phyloP scores from a whole-genome alignment of 768 basidiomycete genomes.

The Xerocomellus chrysenteron region DNA sequence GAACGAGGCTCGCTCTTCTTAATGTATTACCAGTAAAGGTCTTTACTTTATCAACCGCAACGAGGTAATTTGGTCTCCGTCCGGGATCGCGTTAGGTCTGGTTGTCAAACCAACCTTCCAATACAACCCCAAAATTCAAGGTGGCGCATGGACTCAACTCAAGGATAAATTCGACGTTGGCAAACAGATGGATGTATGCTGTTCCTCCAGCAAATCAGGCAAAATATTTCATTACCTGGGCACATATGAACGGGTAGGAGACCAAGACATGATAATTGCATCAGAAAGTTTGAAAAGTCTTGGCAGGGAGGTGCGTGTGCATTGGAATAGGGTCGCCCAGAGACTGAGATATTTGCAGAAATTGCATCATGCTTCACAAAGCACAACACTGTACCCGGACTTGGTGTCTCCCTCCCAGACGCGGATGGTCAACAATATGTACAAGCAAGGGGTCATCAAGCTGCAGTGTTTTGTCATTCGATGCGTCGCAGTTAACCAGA shows the following conservation, averaged over 20 bases:
- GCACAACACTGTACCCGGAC: constrained; percentile 22
- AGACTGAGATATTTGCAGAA: constrained; percentile 13
- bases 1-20: neutral
- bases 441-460: constrained; percentile 28
- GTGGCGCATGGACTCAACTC: constrained; percentile 19
- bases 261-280: constrained; percentile 14
- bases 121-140: constrained; percentile 24
- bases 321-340: neutral
- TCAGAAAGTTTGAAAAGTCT: constrained; percentile 11
- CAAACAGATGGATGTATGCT: constrained; percentile 23
- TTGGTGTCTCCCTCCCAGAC: constrained; percentile 24
- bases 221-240: constrained; percentile 20
- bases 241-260: constrained; percentile 25
- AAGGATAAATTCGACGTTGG: constrained; percentile 8
- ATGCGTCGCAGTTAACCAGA: constrained; percentile 19
- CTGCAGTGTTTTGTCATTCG: constrained; percentile 27
- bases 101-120: constrained; percentile 25
- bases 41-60: constrained; percentile 10
- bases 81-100: constrained; percentile 26
- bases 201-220: neutral
- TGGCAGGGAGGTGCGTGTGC: constrained; percentile 3
- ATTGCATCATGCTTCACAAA: constrained; percentile 13
- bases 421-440: constrained; percentile 29
- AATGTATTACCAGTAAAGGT: constrained; percentile 5
- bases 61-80: constrained; percentile 24